A percentile compares a stretch with the other conserved stretches of the same genome.
phyloP scores from a whole-genome alignment of 352 stramenopile genomes.

The Globisporangium orthogonon region DNA sequence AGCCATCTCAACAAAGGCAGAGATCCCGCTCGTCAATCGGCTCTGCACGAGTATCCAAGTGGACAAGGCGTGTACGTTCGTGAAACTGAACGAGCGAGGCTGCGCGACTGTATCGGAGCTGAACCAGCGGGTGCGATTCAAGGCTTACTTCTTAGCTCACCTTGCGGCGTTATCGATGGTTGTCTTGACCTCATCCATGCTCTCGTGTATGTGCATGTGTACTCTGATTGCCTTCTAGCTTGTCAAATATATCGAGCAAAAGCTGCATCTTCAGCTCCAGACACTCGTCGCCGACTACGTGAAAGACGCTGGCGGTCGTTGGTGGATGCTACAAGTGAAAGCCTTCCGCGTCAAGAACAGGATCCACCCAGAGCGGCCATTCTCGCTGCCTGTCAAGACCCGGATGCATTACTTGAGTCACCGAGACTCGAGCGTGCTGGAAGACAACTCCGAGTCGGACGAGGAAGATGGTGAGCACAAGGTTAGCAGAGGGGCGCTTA shows the following conservation, averaged over 20 bases:
- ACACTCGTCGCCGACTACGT: constrained; percentile 64
- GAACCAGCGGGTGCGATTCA: constrained; percentile 45
- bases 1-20: constrained; percentile 4
- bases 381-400: constrained; percentile 36
- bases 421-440: constrained; percentile 53
- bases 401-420: constrained; percentile 52
- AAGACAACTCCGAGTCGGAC: constrained; percentile 49
- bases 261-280: constrained; percentile 50
- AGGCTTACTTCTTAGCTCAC: background rate
- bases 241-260: constrained; percentile 66
- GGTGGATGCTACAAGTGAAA: constrained; percentile 82
- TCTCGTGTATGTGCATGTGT: background rate
- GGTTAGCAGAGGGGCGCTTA: background rate
- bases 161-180: background rate
- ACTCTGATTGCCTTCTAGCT: constrained; percentile 22
- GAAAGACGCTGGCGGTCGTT: constrained; percentile 58
- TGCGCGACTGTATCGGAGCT: constrained; percentile 62
- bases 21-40: constrained; percentile 34
- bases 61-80: constrained; percentile 68
- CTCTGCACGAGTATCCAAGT: constrained; percentile 58
- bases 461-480: constrained; percentile 22
- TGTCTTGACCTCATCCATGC: background rate
- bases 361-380: constrained; percentile 24
- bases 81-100: constrained; percentile 71
- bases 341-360: constrained; percentile 50